These are phyloP conservation scores for Taiozyma onychis DNA, from an alignment of 1,139 yeast species.

Conservation along the genomic window DNA sequence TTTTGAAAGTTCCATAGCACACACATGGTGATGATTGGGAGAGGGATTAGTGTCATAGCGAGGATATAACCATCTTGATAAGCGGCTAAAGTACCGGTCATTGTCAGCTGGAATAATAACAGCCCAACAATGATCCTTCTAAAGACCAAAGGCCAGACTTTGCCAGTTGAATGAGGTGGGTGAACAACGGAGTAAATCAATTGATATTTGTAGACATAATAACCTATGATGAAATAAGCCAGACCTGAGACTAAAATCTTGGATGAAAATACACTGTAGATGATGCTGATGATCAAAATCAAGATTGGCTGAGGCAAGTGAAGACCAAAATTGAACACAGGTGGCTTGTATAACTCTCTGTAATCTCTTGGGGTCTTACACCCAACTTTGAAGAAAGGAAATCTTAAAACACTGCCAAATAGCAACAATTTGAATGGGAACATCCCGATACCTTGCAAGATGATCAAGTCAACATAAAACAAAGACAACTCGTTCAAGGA, in stretches of 20 bases:
- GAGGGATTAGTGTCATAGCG: constrained; percentile 67
- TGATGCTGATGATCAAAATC: constrained; percentile 66
- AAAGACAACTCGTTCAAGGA: constrained; percentile 64
- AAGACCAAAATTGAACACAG: constrained; percentile 74
- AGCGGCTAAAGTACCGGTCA: constrained; percentile 84
- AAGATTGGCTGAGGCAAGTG: constrained; percentile 78
- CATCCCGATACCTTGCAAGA: constrained; percentile 74
- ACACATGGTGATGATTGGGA: constrained; percentile 62
- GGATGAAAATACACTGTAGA: constrained; percentile 74
- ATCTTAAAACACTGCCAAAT: constrained; percentile 60
- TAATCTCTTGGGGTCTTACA: constrained; percentile 66
- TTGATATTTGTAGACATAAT: constrained; percentile 76
- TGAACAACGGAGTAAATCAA: constrained; percentile 75
- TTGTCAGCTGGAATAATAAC: constrained; percentile 74
- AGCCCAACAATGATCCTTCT: constrained; percentile 69
- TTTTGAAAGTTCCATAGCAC: constrained; percentile 79
- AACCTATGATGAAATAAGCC: constrained; percentile 68
- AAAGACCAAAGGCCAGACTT: constrained; percentile 80
- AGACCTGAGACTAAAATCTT: constrained; percentile 71
- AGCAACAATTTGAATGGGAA: constrained; percentile 64
- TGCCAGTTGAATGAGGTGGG: constrained; percentile 86
- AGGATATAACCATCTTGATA: constrained; percentile 71
- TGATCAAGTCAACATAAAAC: constrained; percentile 68
- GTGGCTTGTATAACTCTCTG: constrained; percentile 68
- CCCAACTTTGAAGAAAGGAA: constrained; percentile 50